Conservation (phyloP, 177 flowering plant species). For the Vitis hybrid region DNA sequence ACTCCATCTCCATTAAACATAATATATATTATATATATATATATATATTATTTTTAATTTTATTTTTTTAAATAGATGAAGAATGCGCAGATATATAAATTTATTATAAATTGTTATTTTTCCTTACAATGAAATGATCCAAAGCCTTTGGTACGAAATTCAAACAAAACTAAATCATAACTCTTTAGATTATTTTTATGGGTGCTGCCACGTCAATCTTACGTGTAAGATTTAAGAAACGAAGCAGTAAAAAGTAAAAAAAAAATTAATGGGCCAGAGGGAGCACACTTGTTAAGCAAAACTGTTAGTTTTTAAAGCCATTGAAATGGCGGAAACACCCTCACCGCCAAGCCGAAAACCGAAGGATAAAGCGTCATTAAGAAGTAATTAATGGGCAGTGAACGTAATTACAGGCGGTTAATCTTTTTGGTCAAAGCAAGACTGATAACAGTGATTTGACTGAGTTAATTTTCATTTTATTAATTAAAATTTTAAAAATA, state of each 20-base stretch:
- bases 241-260: not conserved
- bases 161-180: too few species aligned
- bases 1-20: too few species aligned
- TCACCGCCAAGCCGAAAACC: not conserved
- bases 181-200: too few species aligned
- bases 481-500: not conserved
- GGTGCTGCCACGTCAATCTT: too few species aligned
- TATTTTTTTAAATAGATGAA: too few species aligned
- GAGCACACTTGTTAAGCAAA: not conserved
- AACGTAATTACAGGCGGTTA: constrained; percentile 5
- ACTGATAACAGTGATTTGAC: constrained; percentile 26
- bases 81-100: too few species aligned
- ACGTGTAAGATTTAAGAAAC: too few species aligned
- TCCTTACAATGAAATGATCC: too few species aligned
- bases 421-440: constrained; percentile 31
- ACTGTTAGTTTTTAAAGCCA: not conserved
- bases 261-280: not conserved
- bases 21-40: too few species aligned
- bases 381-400: not conserved
- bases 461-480: constrained; percentile 16
- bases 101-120: too few species aligned
- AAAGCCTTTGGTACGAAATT: too few species aligned
- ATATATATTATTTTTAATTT: too few species aligned
- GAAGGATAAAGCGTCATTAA: not conserved
- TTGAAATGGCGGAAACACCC: constrained; percentile 8